phyloP scores from a whole-genome alignment of 106 monocot species.

The Triglochin maritima region DNA sequence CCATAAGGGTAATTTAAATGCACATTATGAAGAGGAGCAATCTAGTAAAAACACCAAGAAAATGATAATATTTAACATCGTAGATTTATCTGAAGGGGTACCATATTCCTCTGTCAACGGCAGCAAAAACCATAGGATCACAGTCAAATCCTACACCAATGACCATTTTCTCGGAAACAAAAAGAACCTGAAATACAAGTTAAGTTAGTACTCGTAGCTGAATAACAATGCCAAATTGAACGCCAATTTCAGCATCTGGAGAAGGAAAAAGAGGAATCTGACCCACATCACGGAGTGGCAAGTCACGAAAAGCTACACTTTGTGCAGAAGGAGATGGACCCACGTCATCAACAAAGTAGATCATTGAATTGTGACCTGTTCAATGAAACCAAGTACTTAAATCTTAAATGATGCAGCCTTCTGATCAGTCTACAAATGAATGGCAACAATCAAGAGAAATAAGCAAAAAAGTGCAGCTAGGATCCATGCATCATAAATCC shows the following conservation, averaged over 20 bases:
- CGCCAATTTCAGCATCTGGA: neutral
- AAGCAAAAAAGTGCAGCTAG: no score
- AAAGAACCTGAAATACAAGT: slow-evolving; percentile 48
- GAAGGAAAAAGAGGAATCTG: slow-evolving; percentile 51
- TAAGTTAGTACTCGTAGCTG: neutral
- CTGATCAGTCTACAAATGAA: no score
- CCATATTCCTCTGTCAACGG: slow-evolving; percentile 87
- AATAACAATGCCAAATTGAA: neutral
- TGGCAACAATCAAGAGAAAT: no score
- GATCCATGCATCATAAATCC: no score
- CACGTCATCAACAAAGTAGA: slow-evolving; percentile 93
- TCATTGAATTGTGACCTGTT: slow-evolving; percentile 87
- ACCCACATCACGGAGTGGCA: slow-evolving; percentile 99
- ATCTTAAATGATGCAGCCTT: no score
- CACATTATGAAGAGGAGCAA: neutral
- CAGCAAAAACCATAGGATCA: slow-evolving; percentile 81
- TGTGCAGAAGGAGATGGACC: slow-evolving; percentile 75
- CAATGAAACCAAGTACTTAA: neutral
- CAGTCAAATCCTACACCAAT: slow-evolving; percentile 40
- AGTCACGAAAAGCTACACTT: slow-evolving; percentile 72
- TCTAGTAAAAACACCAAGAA: neutral
- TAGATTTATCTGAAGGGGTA: slow-evolving; percentile 10
- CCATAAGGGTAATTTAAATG: neutral
- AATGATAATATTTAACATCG: no score
- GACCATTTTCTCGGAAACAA: slow-evolving; percentile 77